Percentiles rank a stretch among this genome's conserved stretches.
Conservation (phyloP, 495 filamentous ascomycete species). For the Recurvomyces mirabilis region DNA sequence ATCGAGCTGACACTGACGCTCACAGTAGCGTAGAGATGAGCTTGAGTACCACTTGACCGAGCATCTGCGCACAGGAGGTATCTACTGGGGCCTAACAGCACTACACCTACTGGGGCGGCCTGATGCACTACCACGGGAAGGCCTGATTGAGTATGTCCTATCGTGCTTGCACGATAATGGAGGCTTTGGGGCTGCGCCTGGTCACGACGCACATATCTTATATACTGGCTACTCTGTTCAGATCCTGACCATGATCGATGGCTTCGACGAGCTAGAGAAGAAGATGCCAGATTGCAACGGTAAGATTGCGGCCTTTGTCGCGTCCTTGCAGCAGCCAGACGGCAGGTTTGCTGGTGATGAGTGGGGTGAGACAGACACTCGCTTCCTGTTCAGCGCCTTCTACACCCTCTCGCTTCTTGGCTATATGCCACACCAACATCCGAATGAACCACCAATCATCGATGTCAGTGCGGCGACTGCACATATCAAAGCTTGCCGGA, state of each 20-base stretch:
- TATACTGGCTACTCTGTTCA: conserved; percentile 91
- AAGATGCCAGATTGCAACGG: conserved; percentile 53
- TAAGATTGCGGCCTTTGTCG: conserved; percentile 68
- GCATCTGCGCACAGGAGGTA: conserved; percentile 83
- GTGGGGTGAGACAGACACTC: conserved; percentile 92
- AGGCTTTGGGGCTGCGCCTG: conserved; percentile 86
- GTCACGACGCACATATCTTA: conserved; percentile 89
- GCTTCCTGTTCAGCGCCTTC: conserved; percentile 81
- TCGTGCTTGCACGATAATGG: conserved; percentile 80
- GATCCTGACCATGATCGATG: conserved; percentile 74
- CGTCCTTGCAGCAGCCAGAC: conserved; percentile 67
- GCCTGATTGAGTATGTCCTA: conserved; percentile 81
- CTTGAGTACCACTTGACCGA: conserved; percentile 96
- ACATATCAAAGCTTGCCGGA: conserved; percentile 69
- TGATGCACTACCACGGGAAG: conserved; percentile 64
- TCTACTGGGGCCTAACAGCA: conserved; percentile 92
- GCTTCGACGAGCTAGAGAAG: conserved; percentile 66
- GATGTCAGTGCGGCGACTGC: conserved; percentile 68
- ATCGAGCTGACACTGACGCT: conserved; percentile 24
- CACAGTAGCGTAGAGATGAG: conserved; percentile 65
- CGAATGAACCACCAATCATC: conserved; percentile 35
- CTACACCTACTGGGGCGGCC: conserved; percentile 74
- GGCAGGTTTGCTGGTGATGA: conserved; percentile 88
- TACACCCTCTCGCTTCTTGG: conserved; percentile 75
- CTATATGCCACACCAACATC: conserved; percentile 38